Evolutionary conservation across 768 basidiomycete genomes (phyloP).

Genomic region (Suillus discolor): DNA sequence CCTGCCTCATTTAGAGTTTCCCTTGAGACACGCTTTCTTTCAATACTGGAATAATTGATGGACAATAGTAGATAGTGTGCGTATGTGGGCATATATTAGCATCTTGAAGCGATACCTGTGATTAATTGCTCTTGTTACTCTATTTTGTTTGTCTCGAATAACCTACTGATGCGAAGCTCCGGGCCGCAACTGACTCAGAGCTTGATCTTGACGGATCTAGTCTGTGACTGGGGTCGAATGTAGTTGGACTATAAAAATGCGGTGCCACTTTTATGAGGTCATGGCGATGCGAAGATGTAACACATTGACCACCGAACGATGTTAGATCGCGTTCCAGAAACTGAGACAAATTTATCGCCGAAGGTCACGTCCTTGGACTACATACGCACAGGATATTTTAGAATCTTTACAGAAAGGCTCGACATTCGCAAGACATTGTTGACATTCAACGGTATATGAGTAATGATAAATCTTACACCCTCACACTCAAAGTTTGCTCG

Average conservation of each 20-base stretch:
- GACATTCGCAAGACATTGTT: neutral
- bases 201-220: neutral
- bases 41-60: neutral
- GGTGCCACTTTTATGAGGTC: neutral
- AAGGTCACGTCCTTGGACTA: neutral
- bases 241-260: neutral
- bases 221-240: neutral
- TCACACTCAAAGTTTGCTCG: slow-evolving; percentile 25
- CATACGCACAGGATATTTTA: neutral
- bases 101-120: neutral
- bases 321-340: too few species aligned
- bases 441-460: neutral
- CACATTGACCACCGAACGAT: neutral
- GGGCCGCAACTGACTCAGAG: neutral
- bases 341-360: neutral
- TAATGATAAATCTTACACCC: neutral
- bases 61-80: too few species aligned
- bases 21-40: neutral
- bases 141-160: neutral
- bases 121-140: neutral
- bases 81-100: neutral
- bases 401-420: neutral
- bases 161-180: neutral
- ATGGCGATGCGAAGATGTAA: neutral
- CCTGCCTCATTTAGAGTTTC: neutral